These are phyloP conservation scores for Carpinus viminea DNA, from an alignment of 306 rosid species.

Conservation along the genomic window DNA sequence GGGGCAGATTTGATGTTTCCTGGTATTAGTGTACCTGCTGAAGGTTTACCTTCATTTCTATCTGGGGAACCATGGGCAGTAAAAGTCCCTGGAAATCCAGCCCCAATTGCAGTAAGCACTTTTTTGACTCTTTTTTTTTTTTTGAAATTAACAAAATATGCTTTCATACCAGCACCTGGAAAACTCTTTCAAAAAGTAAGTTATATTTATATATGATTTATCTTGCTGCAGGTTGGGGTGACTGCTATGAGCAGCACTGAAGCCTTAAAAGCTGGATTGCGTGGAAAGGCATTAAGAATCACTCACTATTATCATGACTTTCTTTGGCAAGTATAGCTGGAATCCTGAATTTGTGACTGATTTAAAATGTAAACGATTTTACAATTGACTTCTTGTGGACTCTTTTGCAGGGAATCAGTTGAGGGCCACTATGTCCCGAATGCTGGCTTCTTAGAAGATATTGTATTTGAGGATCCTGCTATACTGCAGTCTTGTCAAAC, in stretches of 20 bases:
- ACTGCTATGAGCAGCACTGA: conserved; percentile 84
- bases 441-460: conserved; percentile 84
- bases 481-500: conserved; percentile 39
- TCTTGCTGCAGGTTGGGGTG: conserved; percentile 70
- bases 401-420: conserved; percentile 67
- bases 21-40: conserved; percentile 74
- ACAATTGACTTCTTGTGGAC: conserved; percentile 20
- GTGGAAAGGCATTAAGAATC: conserved; percentile 87
- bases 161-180: background rate
- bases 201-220: conserved; percentile 10
- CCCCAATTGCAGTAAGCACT: conserved; percentile 81
- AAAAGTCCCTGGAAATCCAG: conserved; percentile 91
- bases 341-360: conserved; percentile 19
- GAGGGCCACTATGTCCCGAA: conserved; percentile 83
- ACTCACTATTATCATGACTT: conserved; percentile 81
- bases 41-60: conserved; percentile 77
- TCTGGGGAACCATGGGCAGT: conserved; percentile 84
- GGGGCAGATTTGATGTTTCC: conserved; percentile 99
- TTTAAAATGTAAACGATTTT: background rate
- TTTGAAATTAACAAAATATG: background rate
- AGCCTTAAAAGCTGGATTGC: conserved; percentile 81
- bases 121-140: background rate
- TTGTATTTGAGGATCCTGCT: conserved; percentile 79
- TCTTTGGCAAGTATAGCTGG: conserved; percentile 69
- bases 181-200: conserved; percentile 1